Base-by-base conservation (phyloP, 2,329 filamentous ascomycete species). In the Leptographium radiaticola region DNA sequence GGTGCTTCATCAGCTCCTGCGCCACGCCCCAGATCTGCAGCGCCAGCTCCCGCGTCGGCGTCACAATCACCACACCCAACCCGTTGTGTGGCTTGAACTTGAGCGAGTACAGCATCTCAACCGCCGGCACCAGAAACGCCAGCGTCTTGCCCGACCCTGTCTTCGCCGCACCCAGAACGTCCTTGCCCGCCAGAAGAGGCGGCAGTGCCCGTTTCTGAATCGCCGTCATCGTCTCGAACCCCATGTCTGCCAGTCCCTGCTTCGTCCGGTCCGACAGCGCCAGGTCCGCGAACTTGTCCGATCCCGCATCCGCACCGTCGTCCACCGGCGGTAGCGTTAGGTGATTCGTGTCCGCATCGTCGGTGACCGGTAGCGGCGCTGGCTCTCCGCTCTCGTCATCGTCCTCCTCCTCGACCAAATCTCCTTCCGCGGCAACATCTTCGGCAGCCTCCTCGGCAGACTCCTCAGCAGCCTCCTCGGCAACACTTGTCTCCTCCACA, bases 11-110 rank as follows among this genome's bases (percentile, higher is more conserved):
- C 53, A 98, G 79, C 70, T 97, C 91, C 55, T 89, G 77, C 1
- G 91, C 93, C 34, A 97, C 93, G 57, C 89, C 89, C 63, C 96
- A 97, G 59, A 97, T 97, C 68, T 97, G 93, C 40, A 97, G 79
- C 0, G 93, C 93, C 56, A 97, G 73, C 72, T 98, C 93, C 65
- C 93, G 81, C 0, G 93, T 98, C 1, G 91, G 91, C 12, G 90
- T 93, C 36, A 97, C 86, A 20, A 97, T 82, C 60, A 97, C 86
- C 54, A 91, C 91, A 64, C 93, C 93, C 49, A 88, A 91, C 58
- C 86, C 91, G 68, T 96, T 96, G 64, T 91, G 78, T 20, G 90
- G 91, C 75, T 97, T 97, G 77, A 96, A 97, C 58, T 86, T 81
- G 62, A 98, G 77, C 16, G 89, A 83, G 65, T 84, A 83, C 57